phyloP scores from a whole-genome alignment of 192 early-diverging fungal species.

The Backusella macrospora region DNA sequence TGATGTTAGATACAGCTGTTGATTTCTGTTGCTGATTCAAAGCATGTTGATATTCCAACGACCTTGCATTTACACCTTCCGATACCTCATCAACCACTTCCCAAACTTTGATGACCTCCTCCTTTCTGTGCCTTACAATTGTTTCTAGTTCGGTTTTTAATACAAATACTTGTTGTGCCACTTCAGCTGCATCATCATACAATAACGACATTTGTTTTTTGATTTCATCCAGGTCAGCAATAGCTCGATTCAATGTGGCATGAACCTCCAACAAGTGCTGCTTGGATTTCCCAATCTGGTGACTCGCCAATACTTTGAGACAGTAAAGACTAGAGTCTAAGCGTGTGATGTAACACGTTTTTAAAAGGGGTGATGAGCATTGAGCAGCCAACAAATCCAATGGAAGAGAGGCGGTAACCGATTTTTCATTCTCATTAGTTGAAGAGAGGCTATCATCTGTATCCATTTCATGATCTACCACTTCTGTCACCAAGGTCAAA shows the following conservation, averaged over 20 bases:
- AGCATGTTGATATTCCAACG: background rate
- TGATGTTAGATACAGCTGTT: slow-evolving; percentile 12
- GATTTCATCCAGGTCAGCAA: slow-evolving; percentile 44
- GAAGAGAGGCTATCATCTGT: slow-evolving; percentile 4
- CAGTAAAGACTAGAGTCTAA: slow-evolving; percentile 36
- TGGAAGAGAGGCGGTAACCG: background rate
- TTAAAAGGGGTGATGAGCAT: background rate
- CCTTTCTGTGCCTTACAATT: slow-evolving; percentile 50
- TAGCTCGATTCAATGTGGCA: slow-evolving; percentile 43
- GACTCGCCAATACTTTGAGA: slow-evolving; percentile 26
- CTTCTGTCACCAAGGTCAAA: slow-evolving; percentile 19
- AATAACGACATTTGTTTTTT: slow-evolving; percentile 44
- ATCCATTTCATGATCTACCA: background rate
- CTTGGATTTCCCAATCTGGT: slow-evolving; percentile 19
- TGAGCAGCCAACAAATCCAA: background rate
- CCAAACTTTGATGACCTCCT: slow-evolving; percentile 56
- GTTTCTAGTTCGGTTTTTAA: slow-evolving; percentile 51
- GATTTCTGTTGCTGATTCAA: slow-evolving; percentile 23
- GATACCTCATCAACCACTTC: slow-evolving; percentile 55
- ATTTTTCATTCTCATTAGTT: background rate
- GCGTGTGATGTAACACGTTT: slow-evolving; percentile 14
- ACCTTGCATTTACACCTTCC: slow-evolving; percentile 25
- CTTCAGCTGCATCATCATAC: slow-evolving; percentile 51
- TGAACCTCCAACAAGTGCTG: slow-evolving; percentile 41
- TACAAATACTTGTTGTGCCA: slow-evolving; percentile 44